These are phyloP conservation scores for Penicillium frequentans DNA, from an alignment of 2,329 filamentous ascomycete species.

Conservation along the genomic window DNA sequence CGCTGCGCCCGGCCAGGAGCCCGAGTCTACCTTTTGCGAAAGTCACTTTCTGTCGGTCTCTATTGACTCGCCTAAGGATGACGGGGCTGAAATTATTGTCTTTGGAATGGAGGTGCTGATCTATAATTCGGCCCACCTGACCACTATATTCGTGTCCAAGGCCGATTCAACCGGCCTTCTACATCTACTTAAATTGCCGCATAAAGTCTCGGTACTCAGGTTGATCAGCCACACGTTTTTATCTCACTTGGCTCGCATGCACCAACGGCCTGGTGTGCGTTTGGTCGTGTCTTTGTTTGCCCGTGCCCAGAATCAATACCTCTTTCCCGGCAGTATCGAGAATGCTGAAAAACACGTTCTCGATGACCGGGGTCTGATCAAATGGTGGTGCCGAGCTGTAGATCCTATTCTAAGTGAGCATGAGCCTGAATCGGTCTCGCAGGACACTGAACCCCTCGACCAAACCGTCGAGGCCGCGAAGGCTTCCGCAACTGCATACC, in stretches of 20 bases:
- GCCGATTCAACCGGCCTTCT: slow-evolving; percentile 94
- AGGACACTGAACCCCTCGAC: slow-evolving; percentile 30
- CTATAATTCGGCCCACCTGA: slow-evolving; percentile 77
- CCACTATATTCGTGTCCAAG: slow-evolving; percentile 92
- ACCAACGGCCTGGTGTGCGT: slow-evolving; percentile 64
- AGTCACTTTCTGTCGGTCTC: slow-evolving; percentile 73
- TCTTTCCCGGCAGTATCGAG: slow-evolving; percentile 89
- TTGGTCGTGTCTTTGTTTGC: slow-evolving; percentile 88
- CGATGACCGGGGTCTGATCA: slow-evolving; percentile 84
- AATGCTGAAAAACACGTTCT: slow-evolving; percentile 85
- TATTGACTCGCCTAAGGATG: slow-evolving; percentile 35
- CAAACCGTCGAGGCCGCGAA: slow-evolving; percentile 30
- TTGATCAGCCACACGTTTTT: slow-evolving; percentile 74
- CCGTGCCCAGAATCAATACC: slow-evolving; percentile 85
- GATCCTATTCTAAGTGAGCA: slow-evolving; percentile 67
- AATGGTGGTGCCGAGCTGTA: slow-evolving; percentile 92
- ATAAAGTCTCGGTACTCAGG: slow-evolving; percentile 67
- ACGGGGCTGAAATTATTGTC: slow-evolving; percentile 61
- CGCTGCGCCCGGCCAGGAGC: slow-evolving; percentile 67
- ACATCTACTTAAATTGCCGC: slow-evolving; percentile 60
- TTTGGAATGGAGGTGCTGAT: slow-evolving; percentile 86
- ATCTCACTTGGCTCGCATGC: slow-evolving; percentile 67
- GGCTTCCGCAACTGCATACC: slow-evolving; percentile 66
- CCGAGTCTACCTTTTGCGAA: slow-evolving; percentile 81
- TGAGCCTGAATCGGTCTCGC: slow-evolving; percentile 40